These are phyloP conservation scores for Debaryomyces udenii DNA, from an alignment of 1,139 yeast genomes.

Conservation along the genomic window DNA sequence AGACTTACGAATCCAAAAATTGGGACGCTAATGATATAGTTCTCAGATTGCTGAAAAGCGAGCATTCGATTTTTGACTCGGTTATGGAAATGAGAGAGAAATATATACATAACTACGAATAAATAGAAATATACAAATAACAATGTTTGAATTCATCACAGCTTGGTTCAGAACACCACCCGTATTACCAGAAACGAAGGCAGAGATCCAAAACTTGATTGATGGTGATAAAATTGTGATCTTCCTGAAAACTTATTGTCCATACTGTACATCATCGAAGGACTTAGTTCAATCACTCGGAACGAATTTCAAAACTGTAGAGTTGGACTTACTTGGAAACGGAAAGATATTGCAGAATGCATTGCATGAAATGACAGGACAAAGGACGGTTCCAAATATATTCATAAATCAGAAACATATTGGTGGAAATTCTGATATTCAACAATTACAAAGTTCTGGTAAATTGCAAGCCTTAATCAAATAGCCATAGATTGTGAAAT, in stretches of 20 bases:
- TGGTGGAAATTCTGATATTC: slow-evolving; percentile 88
- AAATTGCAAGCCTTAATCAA: slow-evolving; percentile 4
- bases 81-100: slow-evolving; percentile 33
- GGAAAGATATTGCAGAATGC: slow-evolving; percentile 62
- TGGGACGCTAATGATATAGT: slow-evolving; percentile 49
- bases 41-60: slow-evolving; percentile 29
- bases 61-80: slow-evolving; percentile 23
- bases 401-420: slow-evolving; percentile 82
- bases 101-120: slow-evolving; percentile 21
- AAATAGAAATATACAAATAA: slow-evolving; percentile 6
- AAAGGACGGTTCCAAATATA: slow-evolving; percentile 84
- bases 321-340: slow-evolving; percentile 23
- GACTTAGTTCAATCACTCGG: slow-evolving; percentile 19
- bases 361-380: slow-evolving; percentile 71
- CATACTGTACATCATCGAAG: slow-evolving; percentile 32
- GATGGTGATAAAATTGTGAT: slow-evolving; percentile 25
- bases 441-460: slow-evolving; percentile 29
- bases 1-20: slow-evolving; percentile 36
- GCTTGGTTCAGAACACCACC: slow-evolving; percentile 22
- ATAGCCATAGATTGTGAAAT: too few species aligned
- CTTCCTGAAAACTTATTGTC: slow-evolving; percentile 32
- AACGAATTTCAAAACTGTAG: slow-evolving; percentile 24
- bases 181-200: slow-evolving; percentile 20
- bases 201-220: slow-evolving; percentile 23
- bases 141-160: slow-evolving; percentile 20